These are phyloP conservation scores for Didymosphaeria variabile DNA, from an alignment of 2,329 filamentous ascomycete genomes.

Conservation along the genomic window DNA sequence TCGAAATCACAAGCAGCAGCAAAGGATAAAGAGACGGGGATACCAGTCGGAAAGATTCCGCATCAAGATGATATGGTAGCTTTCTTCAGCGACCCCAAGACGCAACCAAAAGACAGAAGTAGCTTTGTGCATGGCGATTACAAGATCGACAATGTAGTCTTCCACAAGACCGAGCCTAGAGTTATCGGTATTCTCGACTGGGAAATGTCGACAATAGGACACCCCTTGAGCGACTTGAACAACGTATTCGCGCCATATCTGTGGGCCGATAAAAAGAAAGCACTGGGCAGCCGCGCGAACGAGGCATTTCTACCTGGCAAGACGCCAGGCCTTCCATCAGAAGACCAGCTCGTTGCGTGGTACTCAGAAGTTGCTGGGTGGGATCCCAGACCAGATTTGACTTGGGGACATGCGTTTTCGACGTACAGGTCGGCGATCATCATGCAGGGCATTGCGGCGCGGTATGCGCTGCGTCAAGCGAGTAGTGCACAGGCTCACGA, in stretches of 20 bases:
- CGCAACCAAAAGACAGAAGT: constrained; percentile 79
- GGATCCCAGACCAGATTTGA: constrained; percentile 69
- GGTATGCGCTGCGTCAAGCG: constrained; percentile 85
- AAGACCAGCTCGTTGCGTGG: constrained; percentile 69
- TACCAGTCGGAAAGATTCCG: constrained; percentile 81
- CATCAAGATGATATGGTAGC: constrained; percentile 80
- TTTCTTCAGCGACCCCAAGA: constrained; percentile 76
- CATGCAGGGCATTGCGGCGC: constrained; percentile 90
- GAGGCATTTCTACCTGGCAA: constrained; percentile 68
- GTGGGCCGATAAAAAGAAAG: constrained; percentile 50
- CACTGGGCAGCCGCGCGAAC: constrained; percentile 50
- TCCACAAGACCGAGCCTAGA: constrained; percentile 84
- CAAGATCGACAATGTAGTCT: constrained; percentile 75
- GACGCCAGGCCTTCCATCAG: constrained; percentile 72
- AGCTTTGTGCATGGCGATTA: constrained; percentile 94
- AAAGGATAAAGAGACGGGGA: constrained; percentile 78
- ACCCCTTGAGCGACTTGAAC: constrained; percentile 88
- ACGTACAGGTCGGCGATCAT: constrained; percentile 68
- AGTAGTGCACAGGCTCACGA: constrained; percentile 82
- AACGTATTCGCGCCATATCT: constrained; percentile 71
- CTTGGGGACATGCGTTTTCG: constrained; percentile 72
- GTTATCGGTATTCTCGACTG: constrained; percentile 93
- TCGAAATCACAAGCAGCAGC: constrained; percentile 79
- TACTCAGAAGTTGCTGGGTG: constrained; percentile 75
- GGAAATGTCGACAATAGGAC: constrained; percentile 98